Evolutionary conservation across 495 filamentous ascomycete genomes (phyloP).

Genomic region (Penicillium argentinense): DNA sequence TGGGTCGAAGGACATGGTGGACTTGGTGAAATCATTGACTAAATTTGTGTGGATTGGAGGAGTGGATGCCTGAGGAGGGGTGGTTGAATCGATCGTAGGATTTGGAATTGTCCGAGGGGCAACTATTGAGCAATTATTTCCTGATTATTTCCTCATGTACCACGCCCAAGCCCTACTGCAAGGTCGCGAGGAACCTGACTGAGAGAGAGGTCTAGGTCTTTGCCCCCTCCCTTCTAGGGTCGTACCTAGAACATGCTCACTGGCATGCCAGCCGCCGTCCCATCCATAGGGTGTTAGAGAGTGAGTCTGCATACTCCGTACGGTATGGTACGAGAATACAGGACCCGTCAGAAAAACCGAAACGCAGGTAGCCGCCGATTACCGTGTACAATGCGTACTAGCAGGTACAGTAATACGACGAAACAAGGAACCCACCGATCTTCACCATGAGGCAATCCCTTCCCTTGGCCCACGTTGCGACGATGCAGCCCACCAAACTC

Average conservation of each 20-base stretch:
- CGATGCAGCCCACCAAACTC: conserved; percentile 46
- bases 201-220: not conserved
- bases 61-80: not conserved
- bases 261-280: too few species aligned
- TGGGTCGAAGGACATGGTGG: conserved; percentile 1
- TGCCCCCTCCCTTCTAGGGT: too few species aligned
- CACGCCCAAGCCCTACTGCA: too few species aligned
- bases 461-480: conserved; percentile 47
- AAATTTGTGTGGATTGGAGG: too few species aligned
- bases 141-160: too few species aligned
- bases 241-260: too few species aligned
- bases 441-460: conserved; percentile 30
- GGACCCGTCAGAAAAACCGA: not conserved
- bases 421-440: conserved; percentile 28
- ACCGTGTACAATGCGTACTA: too few species aligned
- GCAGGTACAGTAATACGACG: conserved; percentile 6
- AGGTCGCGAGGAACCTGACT: not conserved
- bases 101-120: not conserved
- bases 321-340: not conserved
- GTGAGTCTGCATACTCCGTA: too few species aligned
- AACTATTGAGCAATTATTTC: conserved; percentile 1
- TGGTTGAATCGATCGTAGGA: not conserved
- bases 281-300: too few species aligned
- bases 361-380: not conserved
- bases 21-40: conserved; percentile 27